These are phyloP conservation scores for Mycena rosella DNA, from an alignment of 768 basidiomycete species.

Conservation along the genomic window DNA sequence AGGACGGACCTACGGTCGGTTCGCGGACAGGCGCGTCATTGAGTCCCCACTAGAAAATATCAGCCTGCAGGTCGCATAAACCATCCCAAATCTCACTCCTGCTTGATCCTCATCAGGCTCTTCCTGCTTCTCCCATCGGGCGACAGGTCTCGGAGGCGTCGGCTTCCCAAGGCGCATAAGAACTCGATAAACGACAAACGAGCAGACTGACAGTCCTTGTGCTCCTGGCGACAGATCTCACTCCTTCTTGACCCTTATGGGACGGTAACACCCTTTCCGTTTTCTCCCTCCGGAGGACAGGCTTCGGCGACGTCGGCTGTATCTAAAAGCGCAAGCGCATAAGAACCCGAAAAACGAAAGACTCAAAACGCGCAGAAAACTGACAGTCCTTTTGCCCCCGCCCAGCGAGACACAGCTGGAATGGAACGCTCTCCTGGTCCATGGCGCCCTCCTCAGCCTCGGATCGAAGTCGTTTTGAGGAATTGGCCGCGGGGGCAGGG, in stretches of 20 bases:
- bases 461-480: not conserved
- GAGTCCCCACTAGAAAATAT: constrained; percentile 23
- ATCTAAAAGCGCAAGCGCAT: too few species aligned
- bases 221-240: too few species aligned
- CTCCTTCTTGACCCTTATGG: too few species aligned
- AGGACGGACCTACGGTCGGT: constrained; percentile 13
- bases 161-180: not conserved
- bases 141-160: not conserved
- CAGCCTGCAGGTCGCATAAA: not conserved
- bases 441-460: not conserved
- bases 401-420: not conserved
- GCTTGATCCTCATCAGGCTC: not conserved
- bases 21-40: not conserved
- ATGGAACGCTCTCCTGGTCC: constrained; percentile 3
- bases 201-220: too few species aligned
- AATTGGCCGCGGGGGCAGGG: too few species aligned
- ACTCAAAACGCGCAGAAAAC: not conserved
- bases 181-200: not conserved
- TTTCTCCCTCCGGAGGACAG: too few species aligned
- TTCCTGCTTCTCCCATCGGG: not conserved
- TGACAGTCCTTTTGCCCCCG: not conserved
- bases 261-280: too few species aligned
- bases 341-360: not conserved
- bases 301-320: too few species aligned
- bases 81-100: constrained; percentile 2